Base-by-base conservation (phyloP, 768 basidiomycete genomes). In the Cubamyces sp. region DNA sequence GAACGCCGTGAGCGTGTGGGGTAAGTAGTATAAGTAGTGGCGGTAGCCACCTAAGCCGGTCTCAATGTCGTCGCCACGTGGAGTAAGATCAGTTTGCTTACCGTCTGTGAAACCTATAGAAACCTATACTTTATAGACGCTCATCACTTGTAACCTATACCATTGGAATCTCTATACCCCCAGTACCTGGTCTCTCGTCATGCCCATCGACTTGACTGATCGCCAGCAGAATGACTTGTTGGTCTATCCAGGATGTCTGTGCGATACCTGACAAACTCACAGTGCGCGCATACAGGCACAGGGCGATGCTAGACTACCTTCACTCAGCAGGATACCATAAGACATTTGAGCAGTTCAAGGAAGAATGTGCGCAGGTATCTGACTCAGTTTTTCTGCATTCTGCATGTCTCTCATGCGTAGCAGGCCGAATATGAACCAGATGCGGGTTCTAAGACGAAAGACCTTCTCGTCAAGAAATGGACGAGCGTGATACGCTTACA, bases 401-500 rank as follows among this genome's bases (percentile, higher is more conserved):
- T 11, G 34, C 34, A 6, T 21, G n/a, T 34, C 3, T 9, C 16
- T 46, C 6, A 46, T 23, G 41, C 5, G 14, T 42, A 4, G 14
- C 26, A 34, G 54, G 12, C 18, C 9, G 54, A 46, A 25, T 45
- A 55, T 30, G 54, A 28, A 8, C 54, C 54, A 21, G 43, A 55
- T 14, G 16, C 54, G 3, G 34, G 25, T 28, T n/a, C 42, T n/a
- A 55, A 87, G 69, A 86, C 87, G 2, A 67, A 54, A 41, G 94
- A 93, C 0, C 77, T 97, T 55, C 77, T 97, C 60, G 95, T 92
- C 79, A 96, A 96, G 87, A 97, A 97, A 75, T 97, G 94, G 94
- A 96, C 92, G 46, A 92, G 90, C 71, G 92, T 96, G 21, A 95
- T 97, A 60, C 84, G 94, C 66, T 75, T 97, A 71, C 94, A 97